Conservation (phyloP, 2,329 filamentous ascomycete species). For the Cladosporium cucumerinum region DNA sequence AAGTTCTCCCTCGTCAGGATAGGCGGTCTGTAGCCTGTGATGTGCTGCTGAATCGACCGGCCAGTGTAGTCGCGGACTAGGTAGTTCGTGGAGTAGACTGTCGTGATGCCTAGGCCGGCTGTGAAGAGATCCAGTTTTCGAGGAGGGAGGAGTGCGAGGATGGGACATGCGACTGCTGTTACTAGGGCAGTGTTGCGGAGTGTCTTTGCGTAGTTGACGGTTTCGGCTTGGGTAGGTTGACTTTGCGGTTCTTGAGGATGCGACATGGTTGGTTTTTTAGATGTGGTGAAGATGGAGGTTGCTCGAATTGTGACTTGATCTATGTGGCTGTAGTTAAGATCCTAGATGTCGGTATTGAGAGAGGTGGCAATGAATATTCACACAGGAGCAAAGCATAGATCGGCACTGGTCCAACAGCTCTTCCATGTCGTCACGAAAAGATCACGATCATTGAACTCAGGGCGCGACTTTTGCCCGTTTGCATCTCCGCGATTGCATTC, state of each 20-base stretch:
- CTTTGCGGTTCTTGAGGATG: conserved; percentile 27
- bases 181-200: conserved; percentile 48
- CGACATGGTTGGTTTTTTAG: conserved; percentile 21
- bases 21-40: conserved; percentile 18
- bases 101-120: conserved; percentile 49
- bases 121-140: conserved; percentile 62
- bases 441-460: not conserved
- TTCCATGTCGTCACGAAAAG: conserved; percentile 7
- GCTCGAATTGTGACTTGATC: not conserved
- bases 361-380: not conserved
- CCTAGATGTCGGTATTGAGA: not conserved
- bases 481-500: not conserved
- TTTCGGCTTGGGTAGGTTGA: conserved; percentile 25
- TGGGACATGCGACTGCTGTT: conserved; percentile 52
- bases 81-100: conserved; percentile 50
- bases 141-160: conserved; percentile 55
- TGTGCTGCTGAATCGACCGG: conserved; percentile 31
- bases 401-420: not conserved
- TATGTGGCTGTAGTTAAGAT: not conserved
- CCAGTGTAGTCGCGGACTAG: conserved; percentile 38
- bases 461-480: conserved; percentile 6
- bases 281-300: not conserved
- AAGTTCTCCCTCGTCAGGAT: not conserved
- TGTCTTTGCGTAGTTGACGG: conserved; percentile 30
- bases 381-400: not conserved